phyloP scores from a whole-genome alignment of 2,329 filamentous ascomycete species.

The Sporothrix pallida region DNA sequence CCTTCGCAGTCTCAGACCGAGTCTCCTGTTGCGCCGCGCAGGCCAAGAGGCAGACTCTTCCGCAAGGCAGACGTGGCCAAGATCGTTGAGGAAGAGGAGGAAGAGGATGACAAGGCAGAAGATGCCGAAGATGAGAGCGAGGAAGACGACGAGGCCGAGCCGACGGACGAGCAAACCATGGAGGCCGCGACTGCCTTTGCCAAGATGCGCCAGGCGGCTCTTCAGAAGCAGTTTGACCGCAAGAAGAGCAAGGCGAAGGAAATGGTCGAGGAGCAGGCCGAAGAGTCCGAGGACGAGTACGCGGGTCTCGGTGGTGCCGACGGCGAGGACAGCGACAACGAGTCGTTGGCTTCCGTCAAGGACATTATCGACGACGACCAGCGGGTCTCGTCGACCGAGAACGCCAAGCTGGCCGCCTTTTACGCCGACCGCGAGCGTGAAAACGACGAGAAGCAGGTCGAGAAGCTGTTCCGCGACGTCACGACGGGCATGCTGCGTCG shows the following conservation, averaged over 20 bases:
- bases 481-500: constrained; percentile 85
- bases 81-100: constrained; percentile 47
- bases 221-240: constrained; percentile 67
- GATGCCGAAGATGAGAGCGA: constrained; percentile 49
- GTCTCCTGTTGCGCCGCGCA: constrained; percentile 51
- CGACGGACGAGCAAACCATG: constrained; percentile 38
- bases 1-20: constrained; percentile 39
- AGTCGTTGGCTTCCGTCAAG: constrained; percentile 72
- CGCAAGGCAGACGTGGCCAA: constrained; percentile 50
- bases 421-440: constrained; percentile 82
- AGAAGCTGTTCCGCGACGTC: constrained; percentile 91
- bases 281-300: constrained; percentile 98
- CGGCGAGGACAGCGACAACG: constrained; percentile 81
- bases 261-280: constrained; percentile 90
- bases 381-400: constrained; percentile 75
- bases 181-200: constrained; percentile 46
- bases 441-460: constrained; percentile 83
- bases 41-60: constrained; percentile 62
- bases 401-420: constrained; percentile 80
- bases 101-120: constrained; percentile 38
- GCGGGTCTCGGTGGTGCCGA: constrained; percentile 89
- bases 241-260: constrained; percentile 86
- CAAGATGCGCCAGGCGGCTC: constrained; percentile 45
- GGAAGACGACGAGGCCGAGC: constrained; percentile 24
- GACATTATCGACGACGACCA: constrained; percentile 90